Evolutionary conservation across 768 basidiomycete genomes (phyloP), one percentile per base, ranked within the genome.

Genomic region (Leccinum fibrillosum): DNA sequence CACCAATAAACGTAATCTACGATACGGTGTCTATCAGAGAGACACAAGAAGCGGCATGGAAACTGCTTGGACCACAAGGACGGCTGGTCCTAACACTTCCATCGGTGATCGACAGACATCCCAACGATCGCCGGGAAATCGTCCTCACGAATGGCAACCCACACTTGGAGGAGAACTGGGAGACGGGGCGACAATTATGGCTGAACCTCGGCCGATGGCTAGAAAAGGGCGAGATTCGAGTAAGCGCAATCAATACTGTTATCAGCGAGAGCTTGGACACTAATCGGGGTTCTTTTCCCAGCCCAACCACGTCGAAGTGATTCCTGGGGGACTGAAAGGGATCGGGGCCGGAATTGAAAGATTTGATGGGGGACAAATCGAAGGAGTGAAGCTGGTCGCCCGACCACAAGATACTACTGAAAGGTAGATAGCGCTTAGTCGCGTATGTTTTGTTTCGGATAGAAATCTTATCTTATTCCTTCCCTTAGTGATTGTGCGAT

Each of bases 341-440:
- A 76, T 83, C 47, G 63, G 66, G 34, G 67, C 66, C 12, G 83
- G 77, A 9, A 63, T 84, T 50, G 69, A 74, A 64, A 70, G 75
- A 48, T 63, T 83, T 64, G 67, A 75, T 58, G 67, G 70, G 4
- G 73, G 74, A 32, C 65, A 75, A 59, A 74, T 82, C 17, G 79
- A 78, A 49, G 78, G 77, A 4, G 64, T 74, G 25, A 82, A 82
- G 64, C 63, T 82, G 37, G 72, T 82, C 52, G 72, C 68, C 55
- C 72, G 63, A 50, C 80, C 80, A 8, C 74, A 76, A 64, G 80
- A 80, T 51, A 79, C 76, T 51, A 79, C 76, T 9, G 69, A 73
- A 72, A 69, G 69, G 69, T 70, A 70, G 70, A 65, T 62, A 23
- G 50, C 44, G 49, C 63, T 60, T 66, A 55, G 68, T 58, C 53